Evolutionary conservation across 148 eudicot genomes (phyloP).

Genomic region (Rhododendron griersonianum): DNA sequence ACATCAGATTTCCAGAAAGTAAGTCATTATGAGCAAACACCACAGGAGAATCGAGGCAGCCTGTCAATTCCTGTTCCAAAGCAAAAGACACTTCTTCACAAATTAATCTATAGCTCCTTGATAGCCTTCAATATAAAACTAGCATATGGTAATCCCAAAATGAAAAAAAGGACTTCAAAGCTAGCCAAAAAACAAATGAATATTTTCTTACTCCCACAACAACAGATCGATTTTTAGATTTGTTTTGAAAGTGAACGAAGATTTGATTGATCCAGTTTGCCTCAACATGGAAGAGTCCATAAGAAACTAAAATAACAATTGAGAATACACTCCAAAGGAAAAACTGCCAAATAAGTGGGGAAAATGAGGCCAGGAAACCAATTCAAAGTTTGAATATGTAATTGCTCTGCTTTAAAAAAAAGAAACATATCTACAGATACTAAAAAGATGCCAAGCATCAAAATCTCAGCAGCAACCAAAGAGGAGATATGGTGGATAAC

Average conservation of each 20-base stretch:
- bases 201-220: neutral
- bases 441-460: neutral
- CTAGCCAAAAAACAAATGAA: neutral
- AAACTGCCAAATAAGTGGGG: neutral
- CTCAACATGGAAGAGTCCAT: neutral
- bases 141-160: neutral
- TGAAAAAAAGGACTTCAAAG: neutral
- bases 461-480: neutral
- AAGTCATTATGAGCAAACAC: slow-evolving; percentile 90
- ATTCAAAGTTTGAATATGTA: neutral
- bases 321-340: neutral
- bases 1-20: slow-evolving; percentile 94
- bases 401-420: neutral
- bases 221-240: neutral
- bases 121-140: neutral
- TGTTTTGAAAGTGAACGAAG: neutral
- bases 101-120: slow-evolving; percentile 6
- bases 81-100: slow-evolving; percentile 18
- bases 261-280: neutral
- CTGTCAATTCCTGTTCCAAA: slow-evolving; percentile 69
- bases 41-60: slow-evolving; percentile 68
- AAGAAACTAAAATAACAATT: neutral
- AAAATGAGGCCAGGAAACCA: slow-evolving; percentile 1
- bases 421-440: neutral
- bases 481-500: neutral